Evolutionary conservation across 768 basidiomycete species (phyloP), one percentile per base, ranked within the genome.

Genomic region (Pisolithus orientalis): DNA sequence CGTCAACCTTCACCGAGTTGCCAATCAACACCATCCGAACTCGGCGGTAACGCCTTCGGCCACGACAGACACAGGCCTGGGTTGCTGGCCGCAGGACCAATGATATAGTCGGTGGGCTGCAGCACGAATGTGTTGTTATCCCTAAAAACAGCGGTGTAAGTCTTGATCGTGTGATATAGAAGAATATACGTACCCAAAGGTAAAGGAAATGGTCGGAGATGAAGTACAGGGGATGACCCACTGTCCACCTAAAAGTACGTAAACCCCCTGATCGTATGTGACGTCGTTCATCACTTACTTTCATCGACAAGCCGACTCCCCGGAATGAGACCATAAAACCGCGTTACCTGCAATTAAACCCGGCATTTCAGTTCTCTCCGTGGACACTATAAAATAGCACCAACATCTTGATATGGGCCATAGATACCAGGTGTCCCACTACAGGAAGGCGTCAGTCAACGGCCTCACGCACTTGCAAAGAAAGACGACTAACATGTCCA

Each of bases 171-270:
- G 29, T 44, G 2, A 31, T 25, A 44, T 13, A 29, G 16, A 28
- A 29, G 13, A 43, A n/a, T 16, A 16, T 14, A 58, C 77, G 44
- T 56, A 85, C 88, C 84, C 85, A 59, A 91, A 87, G 29, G 76
- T 80, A 57, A 91, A 83, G 0, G 83, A 68, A 53, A 91, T 74
- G 0, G 77, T 74, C 37, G 76, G 66, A 10, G 72, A 68, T 1
- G 80, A 83, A 46, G 80, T 74, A 54, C 89, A 91, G 7, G 89
- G 89, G 32, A 90, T 65, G 17, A 76, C 86, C 86, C 87, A 91
- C 67, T 82, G 84, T 6, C 89, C 89, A 49, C 59, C 80, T 77
- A 53, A 44, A 52, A 28, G 53, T 32, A 50, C 49, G 39, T 45
- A 10, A 25, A 47, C 11, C 4, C 4, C 38, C 51, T n/a, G 25